Evolutionary conservation across 1,284 basidiomycete genomes (phyloP), one percentile per base, ranked within the genome.

Genomic region (Austroboletus niveus): DNA sequence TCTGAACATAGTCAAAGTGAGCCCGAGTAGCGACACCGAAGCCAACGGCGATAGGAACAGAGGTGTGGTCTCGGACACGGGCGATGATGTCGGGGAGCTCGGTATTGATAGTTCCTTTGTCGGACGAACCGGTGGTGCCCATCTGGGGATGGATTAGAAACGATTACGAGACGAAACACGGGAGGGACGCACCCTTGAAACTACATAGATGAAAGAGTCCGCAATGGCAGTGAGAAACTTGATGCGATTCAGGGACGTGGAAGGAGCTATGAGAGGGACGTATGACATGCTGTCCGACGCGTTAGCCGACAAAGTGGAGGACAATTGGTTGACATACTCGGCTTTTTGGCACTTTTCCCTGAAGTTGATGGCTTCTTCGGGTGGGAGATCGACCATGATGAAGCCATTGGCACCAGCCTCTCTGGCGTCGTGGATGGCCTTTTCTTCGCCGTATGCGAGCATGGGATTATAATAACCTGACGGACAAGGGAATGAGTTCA

Each of bases 191-290:
- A 57, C 62, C 51, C 61, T 65, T 35, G 62, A 64, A 15, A 97
- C 93, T 49, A 99, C 87, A 69, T 99, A 99, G 62, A 99, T 94
- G 77, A 99, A 99, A 5, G 90, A 87, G 71, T 99, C 96, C 22
- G 97, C 95, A 57, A 98, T 96, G 8, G 87, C 85, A 6, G 92
- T 77, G 32, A 99, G 80, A 75, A 97, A 96, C 65, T 90, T 86
- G 67, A 99, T 92, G 38, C 97, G 89, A 52, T 82, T 76, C 43
- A 89, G 75, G 17, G 89, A 87, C 1, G 97, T 99, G 1, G 94
- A 96, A 5, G 97, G 97, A 1, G 96, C 95, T 59, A 99, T 89
- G 35, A 99, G 76, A 5, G 97, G 97, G 11, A 99, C 87, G 67
- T 96, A 99, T n/a, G 94, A 94, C 58, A 99, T 75, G 55, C 95